Conservation (phyloP, 148 eudicot genomes). For the Polygonum maritimum region DNA sequence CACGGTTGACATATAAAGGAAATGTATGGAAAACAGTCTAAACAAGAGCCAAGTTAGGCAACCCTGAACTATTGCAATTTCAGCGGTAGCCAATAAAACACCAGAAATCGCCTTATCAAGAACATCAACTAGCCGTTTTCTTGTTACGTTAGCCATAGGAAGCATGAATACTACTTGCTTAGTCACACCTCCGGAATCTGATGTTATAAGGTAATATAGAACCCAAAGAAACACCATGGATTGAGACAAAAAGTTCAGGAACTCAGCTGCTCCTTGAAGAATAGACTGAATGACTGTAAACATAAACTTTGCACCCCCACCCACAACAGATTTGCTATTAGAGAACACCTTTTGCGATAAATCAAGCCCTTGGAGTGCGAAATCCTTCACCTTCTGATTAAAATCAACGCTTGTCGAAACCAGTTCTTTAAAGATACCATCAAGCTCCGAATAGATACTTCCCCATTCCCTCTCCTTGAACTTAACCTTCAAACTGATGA, state of each 20-base stretch:
- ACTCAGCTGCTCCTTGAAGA: conserved; percentile 75
- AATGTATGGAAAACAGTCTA: conserved; percentile 71
- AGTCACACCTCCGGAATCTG: conserved; percentile 89
- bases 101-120: conserved; percentile 81
- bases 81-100: conserved; percentile 70
- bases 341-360: conserved; percentile 59
- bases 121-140: conserved; percentile 73
- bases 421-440: conserved; percentile 51
- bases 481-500: conserved; percentile 48
- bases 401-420: conserved; percentile 49
- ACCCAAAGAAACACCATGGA: conserved; percentile 88
- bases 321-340: conserved; percentile 61
- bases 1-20: conserved; percentile 77
- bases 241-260: conserved; percentile 72
- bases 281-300: conserved; percentile 47
- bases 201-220: conserved; percentile 84
- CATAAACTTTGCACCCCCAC: conserved; percentile 70
- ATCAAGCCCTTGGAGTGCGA: conserved; percentile 70
- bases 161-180: conserved; percentile 77
- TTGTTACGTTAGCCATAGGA: conserved; percentile 53
- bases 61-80: conserved; percentile 81
- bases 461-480: conserved; percentile 71
- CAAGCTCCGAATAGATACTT: conserved; percentile 53
- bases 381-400: conserved; percentile 60
- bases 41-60: conserved; percentile 95